Base-by-base conservation (phyloP, 2,329 filamentous ascomycete genomes). In the Fusarium secorum region DNA sequence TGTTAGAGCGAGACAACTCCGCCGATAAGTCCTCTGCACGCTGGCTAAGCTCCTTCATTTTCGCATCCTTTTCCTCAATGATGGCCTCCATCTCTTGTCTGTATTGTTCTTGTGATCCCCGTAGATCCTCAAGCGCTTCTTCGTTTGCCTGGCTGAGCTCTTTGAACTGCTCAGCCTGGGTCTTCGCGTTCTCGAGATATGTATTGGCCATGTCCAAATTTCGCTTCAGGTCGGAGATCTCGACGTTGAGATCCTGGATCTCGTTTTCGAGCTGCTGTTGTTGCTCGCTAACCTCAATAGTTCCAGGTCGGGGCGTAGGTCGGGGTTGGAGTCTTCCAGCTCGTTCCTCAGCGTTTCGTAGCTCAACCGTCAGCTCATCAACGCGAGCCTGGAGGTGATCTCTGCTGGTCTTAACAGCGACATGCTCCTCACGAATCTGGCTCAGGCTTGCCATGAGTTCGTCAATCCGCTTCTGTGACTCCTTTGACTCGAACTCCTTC, bases 371-470 rank as follows among this genome's bases (percentile, higher is more conserved):
- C 59, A 99, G 83, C 81, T 98, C 95, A 72, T 97, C 93, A 6
- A 97, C 93, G 62, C 95, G 89, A 36, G 91, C 89, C 79, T 98
- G 95, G 4, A 99, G 86, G 78, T 98, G 93, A 79, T 98, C 95
- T 51, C 92, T 90, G 49, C 90, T 93, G 3, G 95, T 97, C 85
- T 97, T 97, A 28, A 91, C 89, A 30, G 91, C 90, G 48, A 96
- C 89, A 55, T 97, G 88, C 74, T 98, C 94, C 79, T 98, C 95
- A 46, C 95, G 93, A 54, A 91, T 89, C 66, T 94, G 89, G 73
- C 93, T 87, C 42, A 98, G 85, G 75, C 89, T 95, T 35, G 90
- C 86, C 69, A 95, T 91, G 48, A 99, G 88, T 76, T 98, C 95
- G 73, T 99, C 95, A 66, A 98, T 96, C 55, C 95, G 90, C 80